Evolutionary conservation across 2,329 filamentous ascomycete species (phyloP), one percentile per base, ranked within the genome.

Genomic region (Corynespora cassiicola): DNA sequence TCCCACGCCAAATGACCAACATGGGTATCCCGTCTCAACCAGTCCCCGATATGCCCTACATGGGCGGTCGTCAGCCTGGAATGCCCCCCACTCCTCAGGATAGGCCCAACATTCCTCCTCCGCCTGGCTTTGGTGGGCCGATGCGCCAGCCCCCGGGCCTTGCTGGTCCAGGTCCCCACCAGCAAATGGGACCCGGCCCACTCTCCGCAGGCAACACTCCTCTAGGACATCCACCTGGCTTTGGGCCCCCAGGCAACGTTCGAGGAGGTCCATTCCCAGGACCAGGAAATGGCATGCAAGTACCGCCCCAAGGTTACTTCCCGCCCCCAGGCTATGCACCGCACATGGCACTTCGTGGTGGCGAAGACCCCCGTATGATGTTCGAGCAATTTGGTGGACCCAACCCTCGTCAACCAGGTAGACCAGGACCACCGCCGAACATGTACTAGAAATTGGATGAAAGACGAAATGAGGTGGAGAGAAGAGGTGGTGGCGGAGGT

Each of bases 21-120:
- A 69, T 70, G 67, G 67, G 67, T 16, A 70, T 70, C 17, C 67
- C 67, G n/a, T 69, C 66, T 15, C 66, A 69, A 36, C 58, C 65
- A 6, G 41, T 61, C 8, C 63, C 61, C 10, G 66, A 69, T 6
- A 58, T 67, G 48, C 57, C 53, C 5, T 65, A 54, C 39, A 62
- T 68, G 59, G 51, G 56, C 12, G 54, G 60, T 23, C 58, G 60
- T 21, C 61, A 65, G 30, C 58, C 54, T 14, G 63, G 63, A 15
- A 66, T 68, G 63, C 61, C 63, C 14, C 63, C 61, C 16, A 58
- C 63, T 29, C 62, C 65, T 5, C 59, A 65, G 46, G 65, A 68
- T 21, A 63, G 65, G 20, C 44, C 53, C 7, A 67, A 65, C 34
- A 63, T 68, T 33, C 57, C 61, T 7, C 65, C 65, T 17, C 65